These are phyloP conservation scores for Clathrus columnatus DNA, from an alignment of 768 basidiomycete species.

Conservation along the genomic window DNA sequence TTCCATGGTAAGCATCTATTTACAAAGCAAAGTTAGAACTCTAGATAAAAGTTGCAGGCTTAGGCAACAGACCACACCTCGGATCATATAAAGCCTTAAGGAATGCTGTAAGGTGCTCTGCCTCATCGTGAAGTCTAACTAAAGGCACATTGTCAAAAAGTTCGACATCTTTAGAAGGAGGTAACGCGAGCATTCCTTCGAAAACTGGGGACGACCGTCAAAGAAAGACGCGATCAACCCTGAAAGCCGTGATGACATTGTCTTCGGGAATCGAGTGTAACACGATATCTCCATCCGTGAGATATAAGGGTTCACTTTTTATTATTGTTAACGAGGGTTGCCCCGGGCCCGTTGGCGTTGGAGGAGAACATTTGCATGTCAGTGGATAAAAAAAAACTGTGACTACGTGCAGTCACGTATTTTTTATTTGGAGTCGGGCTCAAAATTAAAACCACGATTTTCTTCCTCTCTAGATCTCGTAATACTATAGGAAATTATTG, in stretches of 20 bases:
- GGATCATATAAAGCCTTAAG: conserved; percentile 4
- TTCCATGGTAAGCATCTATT: neutral
- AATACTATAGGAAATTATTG: too few species aligned
- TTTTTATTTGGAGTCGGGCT: too few species aligned
- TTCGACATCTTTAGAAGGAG: conserved; percentile 18
- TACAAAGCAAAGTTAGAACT: neutral
- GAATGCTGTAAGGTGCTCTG: conserved; percentile 7
- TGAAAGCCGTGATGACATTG: conserved; percentile 16
- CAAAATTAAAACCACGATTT: too few species aligned
- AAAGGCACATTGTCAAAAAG: neutral
- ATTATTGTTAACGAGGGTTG: too few species aligned
- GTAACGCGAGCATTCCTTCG: conserved; percentile 28
- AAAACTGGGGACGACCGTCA: conserved; percentile 21
- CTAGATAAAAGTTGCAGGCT: too few species aligned
- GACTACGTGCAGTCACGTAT: too few species aligned
- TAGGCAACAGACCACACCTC: neutral
- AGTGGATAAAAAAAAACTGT: too few species aligned
- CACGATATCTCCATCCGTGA: conserved; percentile 29
- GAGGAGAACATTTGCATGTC: too few species aligned
- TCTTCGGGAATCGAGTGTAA: conserved; percentile 14
- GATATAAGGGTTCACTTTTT: too few species aligned
- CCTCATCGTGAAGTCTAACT: conserved; percentile 9
- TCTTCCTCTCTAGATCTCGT: too few species aligned
- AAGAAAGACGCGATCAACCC: conserved; percentile 17
- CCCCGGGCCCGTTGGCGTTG: too few species aligned